Base-by-base conservation (phyloP, 495 filamentous ascomycete genomes). In the Penicillium coffeae region DNA sequence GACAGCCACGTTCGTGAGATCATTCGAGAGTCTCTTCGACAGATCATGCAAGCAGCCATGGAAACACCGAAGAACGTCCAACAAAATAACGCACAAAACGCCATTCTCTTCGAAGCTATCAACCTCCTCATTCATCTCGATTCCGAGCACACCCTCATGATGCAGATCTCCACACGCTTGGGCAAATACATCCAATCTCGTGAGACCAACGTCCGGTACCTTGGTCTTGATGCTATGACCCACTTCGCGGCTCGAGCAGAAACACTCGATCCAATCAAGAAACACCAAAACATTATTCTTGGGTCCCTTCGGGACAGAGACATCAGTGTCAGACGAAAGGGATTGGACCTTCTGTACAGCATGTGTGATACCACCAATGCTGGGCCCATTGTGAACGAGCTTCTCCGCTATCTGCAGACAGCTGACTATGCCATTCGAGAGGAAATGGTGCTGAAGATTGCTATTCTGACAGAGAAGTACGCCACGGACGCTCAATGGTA, bases 401-500 rank as follows among this genome's bases (percentile, higher is more conserved):
- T 99, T 39, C 70, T 99, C 16, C 86, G 90, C 50, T 96, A 97
- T 69, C 79, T 99, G 4, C 92, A 96, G 55, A 95, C 86, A 37
- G 94, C 94, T 9, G 94, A 99, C 64, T 98, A 95, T 66, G 90
- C 90, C 1, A 96, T 99, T 54, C 80, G 94, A 42, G 94, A 99
- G 68, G 94, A 99, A 65, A 97, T 99, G 94, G 94, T 96, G 8
- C 71, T 99, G 43, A 99, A 99, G 71, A 94, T 99, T 61, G 94
- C 94, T 27, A 97, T 99, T 57, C 64, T 99, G 45, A 95, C 94
- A 2, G 94, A 99, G 66, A 97, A 97, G 64, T 99, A 97, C 60
- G 94, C 94, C 18, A 96, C 91, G 0, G 91, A 99, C 62, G 87
- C 95, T 13, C 90, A 96, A 64, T 99, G 94, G 94, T 99, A 99